Base-by-base conservation (phyloP, 768 basidiomycete species). In the Lactifluus rugatus region DNA sequence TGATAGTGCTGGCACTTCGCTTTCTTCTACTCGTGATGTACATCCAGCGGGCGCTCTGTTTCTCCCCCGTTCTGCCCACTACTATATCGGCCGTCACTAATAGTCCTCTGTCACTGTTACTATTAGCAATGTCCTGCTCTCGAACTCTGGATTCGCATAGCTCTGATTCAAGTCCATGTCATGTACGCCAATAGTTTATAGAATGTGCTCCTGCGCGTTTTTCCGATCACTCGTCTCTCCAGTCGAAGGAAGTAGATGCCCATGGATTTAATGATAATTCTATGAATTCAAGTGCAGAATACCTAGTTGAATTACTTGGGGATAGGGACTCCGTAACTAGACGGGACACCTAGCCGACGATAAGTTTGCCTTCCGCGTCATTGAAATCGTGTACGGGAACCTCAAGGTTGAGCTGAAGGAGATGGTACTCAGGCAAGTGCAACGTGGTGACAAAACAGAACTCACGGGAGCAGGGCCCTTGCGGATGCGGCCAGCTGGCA, bases 381-480 rank as follows among this genome's bases (percentile, higher is more conserved):
- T 83, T 87, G 80, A 96, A 85, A 64, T 87, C 84, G 71, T 96
- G 85, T 54, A 78, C 78, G 60, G 94, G 94, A 58, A 99, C 80
- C 72, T 98, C 95, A 62, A 98, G 81, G 76, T 99, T 99, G 66
- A 94, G 82, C 87, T 91, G 55, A 60, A 60, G 32, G 34, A 55
- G 48, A 48, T 53, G 50, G 66, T 3, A 62, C 54, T 55, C 48
- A 56, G 53, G 56, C 34, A n/a, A 10, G 3, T 26, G 45, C 41
- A 42, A 34, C 16, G 6, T 32, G 39, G n/a, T 2, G 19, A 21
- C 16, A 46, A 31, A 11, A 25, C 39, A 26, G 14, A 32, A 74
- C 87, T 77, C 73, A 90, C 87, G 64, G 95, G 95, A 70, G 95
- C 95, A 67, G 95, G 95, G 46, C 95, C 95, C 71, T 93, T 91